Evolutionary conservation across 495 filamentous ascomycete species (phyloP), one percentile per base, ranked within the genome.

Genomic region (Haplographium delicatum): DNA sequence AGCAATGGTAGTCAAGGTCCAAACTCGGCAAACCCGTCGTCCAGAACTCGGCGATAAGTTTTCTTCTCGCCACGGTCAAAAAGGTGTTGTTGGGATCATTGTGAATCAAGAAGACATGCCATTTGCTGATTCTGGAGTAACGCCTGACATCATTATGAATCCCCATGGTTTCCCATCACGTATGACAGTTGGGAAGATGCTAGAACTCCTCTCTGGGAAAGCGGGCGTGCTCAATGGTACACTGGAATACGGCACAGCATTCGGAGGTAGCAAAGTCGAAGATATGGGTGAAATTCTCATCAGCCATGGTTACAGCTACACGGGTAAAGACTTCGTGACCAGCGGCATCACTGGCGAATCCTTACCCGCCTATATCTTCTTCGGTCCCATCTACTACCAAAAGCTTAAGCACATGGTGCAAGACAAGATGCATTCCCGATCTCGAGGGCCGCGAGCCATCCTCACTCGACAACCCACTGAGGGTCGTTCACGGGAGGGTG

Each of bases 371-470:
- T 97, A 99, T 63, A 91, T 99, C 67, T 99, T 96, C 77, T 94
- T 91, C 59, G 93, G 93, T 0, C 93, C 93, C 3, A 97, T 96
- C 68, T 99, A 95, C 76, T 99, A 99, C 76, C 93, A 99, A 75
- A 95, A 96, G 59, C 82, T 99, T 35, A 99, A 97, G 80, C 93
- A 99, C 80, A 99, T 99, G 93, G 93, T 99, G 25, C 89, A 95
- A 65, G 93, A 99, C 61, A 99, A 99, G 76, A 96, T 99, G 91
- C 93, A 99, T 68, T 88, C 89, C 7, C 89, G 93, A 47, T 81
- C 90, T 8, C 84, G 87, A 37, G 93, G 93, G 3, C 93, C 94
- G 1, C 81, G 85, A 16, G 91, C 91, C 8, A 88, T 91, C 44
- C 77, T 99, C 4, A 99, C 93, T 3, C 86, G 93, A 22, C 93